Base-by-base conservation (phyloP, 179 eudicot genomes). In the Sideroxylon spinosum region DNA sequence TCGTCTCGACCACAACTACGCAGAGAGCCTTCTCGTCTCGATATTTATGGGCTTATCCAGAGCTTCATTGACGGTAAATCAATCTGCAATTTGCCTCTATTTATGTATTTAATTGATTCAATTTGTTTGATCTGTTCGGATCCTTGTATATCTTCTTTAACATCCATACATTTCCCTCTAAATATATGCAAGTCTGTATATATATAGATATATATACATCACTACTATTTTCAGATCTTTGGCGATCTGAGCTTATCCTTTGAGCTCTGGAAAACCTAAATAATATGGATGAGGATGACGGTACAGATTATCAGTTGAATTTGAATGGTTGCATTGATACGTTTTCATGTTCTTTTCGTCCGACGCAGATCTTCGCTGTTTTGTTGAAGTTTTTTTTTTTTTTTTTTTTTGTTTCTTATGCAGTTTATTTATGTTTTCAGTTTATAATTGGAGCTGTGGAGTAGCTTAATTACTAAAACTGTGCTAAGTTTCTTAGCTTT, bases 1-100 rank as follows among this genome's bases (percentile, higher is more conserved):
- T 68, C 72, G 72, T 68, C 72, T 68, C 72, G 72, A 6, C 53
- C 72, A 68, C 25, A 68, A 7, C 52, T 37, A 19, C 52, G 10
- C 64, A 8, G 16, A 60, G 25, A 4, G 8, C 1, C 7, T 4
- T 56, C 64, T n/a, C 6, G 0, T 7, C 20, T 68, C 23, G 32
- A 12, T 68, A 22, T 20, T 25, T 60, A 25, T 19, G 25, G 5
- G 1, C 32, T 23, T 50, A 37, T 68, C 53, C 25, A 4, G 72
- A 37, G 72, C 28, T 68, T 65, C 1, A n/a, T 68, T 4, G 19
- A 13, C 49, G 52, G 72, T 68, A 68, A 68, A 68, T 28, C 50
- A 68, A 44, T 37, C 71, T 32, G 17, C 25, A 19, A 37, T 68
- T 68, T 44, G 23, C 44, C 52, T 37, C 13, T n/a, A n/a, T n/a